phyloP scores from a whole-genome alignment of 495 filamentous ascomycete genomes.

The Umbilicaria muhlenbergii region DNA sequence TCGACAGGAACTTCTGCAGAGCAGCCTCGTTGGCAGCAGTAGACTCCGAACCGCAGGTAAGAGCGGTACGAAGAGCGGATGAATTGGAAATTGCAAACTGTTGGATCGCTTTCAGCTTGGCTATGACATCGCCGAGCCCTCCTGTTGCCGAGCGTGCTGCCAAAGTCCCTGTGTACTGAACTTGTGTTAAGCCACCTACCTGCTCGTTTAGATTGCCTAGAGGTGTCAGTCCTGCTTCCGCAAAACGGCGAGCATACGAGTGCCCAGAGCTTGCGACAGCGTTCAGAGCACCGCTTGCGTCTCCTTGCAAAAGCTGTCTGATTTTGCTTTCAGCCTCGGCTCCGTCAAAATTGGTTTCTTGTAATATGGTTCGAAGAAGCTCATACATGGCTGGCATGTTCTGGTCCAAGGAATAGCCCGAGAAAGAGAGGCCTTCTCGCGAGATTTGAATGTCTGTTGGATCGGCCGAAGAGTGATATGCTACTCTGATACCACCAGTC shows the following conservation, averaged over 20 bases:
- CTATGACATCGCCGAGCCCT: conserved; percentile 56
- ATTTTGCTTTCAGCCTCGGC: conserved; percentile 67
- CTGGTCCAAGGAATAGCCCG: conserved; percentile 71
- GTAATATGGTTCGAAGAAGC: conserved; percentile 58
- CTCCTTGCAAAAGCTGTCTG: conserved; percentile 66
- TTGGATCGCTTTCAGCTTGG: conserved; percentile 79
- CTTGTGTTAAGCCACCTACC: conserved; percentile 69
- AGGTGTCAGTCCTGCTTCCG: conserved; percentile 60
- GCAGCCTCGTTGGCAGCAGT: conserved; percentile 51
- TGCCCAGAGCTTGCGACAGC: conserved; percentile 79
- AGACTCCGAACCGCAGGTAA: conserved; percentile 69
- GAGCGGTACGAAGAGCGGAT: conserved; percentile 52
- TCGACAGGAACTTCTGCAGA: conserved; percentile 54
- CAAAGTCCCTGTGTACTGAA: conserved; percentile 65
- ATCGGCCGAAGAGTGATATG: conserved; percentile 60
- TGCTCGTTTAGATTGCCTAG: conserved; percentile 61
- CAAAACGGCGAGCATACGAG: conserved; percentile 65
- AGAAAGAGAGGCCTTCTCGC: conserved; percentile 67
- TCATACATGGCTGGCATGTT: conserved; percentile 88
- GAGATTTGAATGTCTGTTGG: conserved; percentile 52
- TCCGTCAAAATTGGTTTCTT: conserved; percentile 79
- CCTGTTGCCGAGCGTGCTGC: conserved; percentile 40
- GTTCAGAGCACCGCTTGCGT: conserved; percentile 82
- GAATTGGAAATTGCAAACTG: conserved; percentile 46
- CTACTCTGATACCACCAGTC: conserved; percentile 77